Percentiles rank a stretch among this genome's conserved stretches.
These are phyloP conservation scores for Sistotremastrum niveocremeum DNA, from an alignment of 768 basidiomycete species.

Conservation along the genomic window DNA sequence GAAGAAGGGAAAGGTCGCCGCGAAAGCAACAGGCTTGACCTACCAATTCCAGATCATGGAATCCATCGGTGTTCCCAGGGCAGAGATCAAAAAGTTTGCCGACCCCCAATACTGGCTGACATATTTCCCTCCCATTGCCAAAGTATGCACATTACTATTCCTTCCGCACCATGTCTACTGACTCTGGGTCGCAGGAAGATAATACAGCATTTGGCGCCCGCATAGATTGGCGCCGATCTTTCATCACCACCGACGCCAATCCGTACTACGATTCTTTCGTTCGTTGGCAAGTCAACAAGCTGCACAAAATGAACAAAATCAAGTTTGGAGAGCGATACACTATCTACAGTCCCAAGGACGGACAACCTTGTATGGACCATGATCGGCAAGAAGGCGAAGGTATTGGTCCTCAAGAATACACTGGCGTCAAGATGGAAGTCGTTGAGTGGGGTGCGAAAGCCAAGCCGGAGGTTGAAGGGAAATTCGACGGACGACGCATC, in stretches of 20 bases:
- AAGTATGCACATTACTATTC: conserved; percentile 29
- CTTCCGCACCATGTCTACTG: not conserved
- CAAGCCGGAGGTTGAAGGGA: conserved; percentile 44
- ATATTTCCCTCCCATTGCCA: conserved; percentile 94
- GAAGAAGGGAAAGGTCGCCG: conserved; percentile 89
- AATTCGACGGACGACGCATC: conserved; percentile 67
- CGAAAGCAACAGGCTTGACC: conserved; percentile 84
- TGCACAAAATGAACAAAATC: conserved; percentile 78
- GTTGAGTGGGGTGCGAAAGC: conserved; percentile 68
- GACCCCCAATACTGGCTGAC: conserved; percentile 89
- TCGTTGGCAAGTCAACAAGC: conserved; percentile 94
- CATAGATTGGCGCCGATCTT: conserved; percentile 92
- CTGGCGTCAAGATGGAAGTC: conserved; percentile 89
- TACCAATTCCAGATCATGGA: conserved; percentile 99
- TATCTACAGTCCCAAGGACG: conserved; percentile 96
- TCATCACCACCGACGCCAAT: conserved; percentile 90
- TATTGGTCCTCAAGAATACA: conserved; percentile 91
- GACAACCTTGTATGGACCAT: conserved; percentile 99
- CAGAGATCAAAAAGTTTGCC: conserved; percentile 91
- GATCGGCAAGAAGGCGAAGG: conserved; percentile 93
- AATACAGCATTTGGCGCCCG: conserved; percentile 83
- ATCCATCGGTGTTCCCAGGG: conserved; percentile 75
- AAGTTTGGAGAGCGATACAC: conserved; percentile 98
- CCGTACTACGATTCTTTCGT: conserved; percentile 97
- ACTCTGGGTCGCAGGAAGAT: conserved; percentile 33